These are phyloP conservation scores for Boletellus deceptivus DNA, from an alignment of 1,284 basidiomycete species.

Conservation along the genomic window DNA sequence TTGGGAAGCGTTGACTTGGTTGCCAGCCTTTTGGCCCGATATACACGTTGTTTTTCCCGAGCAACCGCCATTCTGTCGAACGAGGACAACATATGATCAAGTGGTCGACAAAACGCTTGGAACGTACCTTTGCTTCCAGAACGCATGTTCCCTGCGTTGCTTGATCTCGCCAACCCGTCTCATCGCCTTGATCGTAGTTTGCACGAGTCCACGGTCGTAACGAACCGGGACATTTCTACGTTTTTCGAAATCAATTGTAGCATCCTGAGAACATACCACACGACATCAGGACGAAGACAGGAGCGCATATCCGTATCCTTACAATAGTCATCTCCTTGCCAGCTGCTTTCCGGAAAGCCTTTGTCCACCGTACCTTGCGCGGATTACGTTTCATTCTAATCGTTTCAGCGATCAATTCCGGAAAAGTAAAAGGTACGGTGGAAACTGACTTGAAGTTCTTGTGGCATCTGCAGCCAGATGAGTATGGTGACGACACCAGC, in stretches of 20 bases:
- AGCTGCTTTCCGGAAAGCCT: slow-evolving; percentile 97
- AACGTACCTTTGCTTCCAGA: slow-evolving; percentile 89
- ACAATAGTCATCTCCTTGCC: slow-evolving; percentile 99
- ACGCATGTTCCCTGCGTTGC: slow-evolving; percentile 88
- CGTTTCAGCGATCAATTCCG: slow-evolving; percentile 3
- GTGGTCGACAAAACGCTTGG: neutral
- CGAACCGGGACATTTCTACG: slow-evolving; percentile 96
- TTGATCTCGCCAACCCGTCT: slow-evolving; percentile 94
- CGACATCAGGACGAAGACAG: neutral
- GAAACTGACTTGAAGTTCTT: slow-evolving; percentile 91
- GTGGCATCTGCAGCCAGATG: slow-evolving; percentile 65
- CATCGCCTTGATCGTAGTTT: slow-evolving; percentile 97
- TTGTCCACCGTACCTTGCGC: slow-evolving; percentile 99
- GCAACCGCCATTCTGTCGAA: slow-evolving; percentile 72
- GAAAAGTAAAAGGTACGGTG: neutral
- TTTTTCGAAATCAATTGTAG: slow-evolving; percentile 99
- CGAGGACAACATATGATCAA: slow-evolving; percentile 3
- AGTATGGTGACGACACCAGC: slow-evolving; percentile 7
- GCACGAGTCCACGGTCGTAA: slow-evolving; percentile 93
- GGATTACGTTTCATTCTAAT: slow-evolving; percentile 98
- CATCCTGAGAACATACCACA: slow-evolving; percentile 62
- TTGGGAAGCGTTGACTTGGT: slow-evolving; percentile 62
- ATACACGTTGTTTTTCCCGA: slow-evolving; percentile 67
- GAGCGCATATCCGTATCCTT: slow-evolving; percentile 30
- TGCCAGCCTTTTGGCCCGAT: slow-evolving; percentile 62